Base-by-base conservation (phyloP, 768 basidiomycete genomes). In the Macrolepiota albuminosa region DNA sequence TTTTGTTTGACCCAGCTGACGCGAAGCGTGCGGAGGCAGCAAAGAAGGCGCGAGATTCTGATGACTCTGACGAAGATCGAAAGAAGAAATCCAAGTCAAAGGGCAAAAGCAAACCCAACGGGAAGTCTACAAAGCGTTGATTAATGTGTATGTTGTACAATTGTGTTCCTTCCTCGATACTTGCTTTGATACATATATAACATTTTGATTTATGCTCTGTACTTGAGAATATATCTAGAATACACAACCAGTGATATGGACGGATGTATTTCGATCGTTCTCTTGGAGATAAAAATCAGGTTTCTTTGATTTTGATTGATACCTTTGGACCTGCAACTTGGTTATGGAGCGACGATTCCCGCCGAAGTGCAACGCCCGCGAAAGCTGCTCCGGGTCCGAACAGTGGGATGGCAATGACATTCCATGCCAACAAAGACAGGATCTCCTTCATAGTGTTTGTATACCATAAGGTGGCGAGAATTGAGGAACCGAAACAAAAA, bases 351-450 rank as follows among this genome's bases (percentile, higher is more conserved):
- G 49, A 51, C 1, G 71, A 67, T 66, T 85, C 83, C 59, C 81
- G 73, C 81, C 81, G 83, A 49, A 84, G 67, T 34, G 78, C 72
- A 2, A 78, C 72, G 2, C 76, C 82, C 21, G 75, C 70, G 34
- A 84, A 67, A 2, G 81, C 78, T 43, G 84, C 83, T 10, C 83
- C 81, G 4, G 81, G 83, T 3, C 84, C 84, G 26, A 83, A 40
- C 7, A 76, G 33, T 4, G 76, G 71, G 7, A 73, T 74, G 7
- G 76, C 75, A n/a, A 79, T 24, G 0, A 68, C 55, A 63, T 79
- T 74, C 82, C 83, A 85, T 8, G 70, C 58, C 26, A 76, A 33
- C 21, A 85, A 68, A 16, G 48, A 50, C 7, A 75, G 18, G 7
- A 75, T 55, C 56, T 78, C 72, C 54, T 64, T 64, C 9, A 64